These are phyloP conservation scores for Backusella westeae DNA, from an alignment of 192 early-diverging fungal genomes.

Conservation along the genomic window DNA sequence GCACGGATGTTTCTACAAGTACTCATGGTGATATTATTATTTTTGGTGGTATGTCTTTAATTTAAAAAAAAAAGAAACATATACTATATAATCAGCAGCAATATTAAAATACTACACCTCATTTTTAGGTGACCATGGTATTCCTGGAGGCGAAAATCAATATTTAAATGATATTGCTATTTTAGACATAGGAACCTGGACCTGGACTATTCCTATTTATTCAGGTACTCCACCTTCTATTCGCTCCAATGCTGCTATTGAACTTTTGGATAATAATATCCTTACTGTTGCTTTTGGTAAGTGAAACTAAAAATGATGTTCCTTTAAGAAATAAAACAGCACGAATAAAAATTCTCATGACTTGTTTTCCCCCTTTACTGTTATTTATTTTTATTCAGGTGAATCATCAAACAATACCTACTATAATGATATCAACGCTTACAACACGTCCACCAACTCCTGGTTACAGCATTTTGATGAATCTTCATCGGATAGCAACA, in stretches of 20 bases:
- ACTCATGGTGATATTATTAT: background rate
- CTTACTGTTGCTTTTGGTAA: conserved; percentile 32
- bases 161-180: conserved; percentile 19
- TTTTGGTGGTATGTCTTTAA: background rate
- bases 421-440: conserved; percentile 34
- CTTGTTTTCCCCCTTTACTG: no score
- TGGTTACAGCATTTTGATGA: conserved; percentile 23
- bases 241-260: conserved; percentile 23
- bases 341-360: background rate
- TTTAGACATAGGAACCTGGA: conserved; percentile 26
- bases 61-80: background rate
- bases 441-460: background rate
- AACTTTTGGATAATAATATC: conserved; percentile 1
- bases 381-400: conserved; percentile 9
- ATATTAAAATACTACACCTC: background rate
- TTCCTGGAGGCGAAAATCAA: background rate
- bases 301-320: no score
- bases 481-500: background rate
- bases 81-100: background rate
- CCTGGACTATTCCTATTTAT: conserved; percentile 19
- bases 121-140: conserved; percentile 16
- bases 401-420: conserved; percentile 20
- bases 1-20: background rate
- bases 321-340: no score
- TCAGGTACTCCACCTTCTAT: conserved; percentile 25